Evolutionary conservation across 192 early-diverging fungal species (phyloP), one percentile per base, ranked within the genome.

Genomic region (Chytriomyces sp.): DNA sequence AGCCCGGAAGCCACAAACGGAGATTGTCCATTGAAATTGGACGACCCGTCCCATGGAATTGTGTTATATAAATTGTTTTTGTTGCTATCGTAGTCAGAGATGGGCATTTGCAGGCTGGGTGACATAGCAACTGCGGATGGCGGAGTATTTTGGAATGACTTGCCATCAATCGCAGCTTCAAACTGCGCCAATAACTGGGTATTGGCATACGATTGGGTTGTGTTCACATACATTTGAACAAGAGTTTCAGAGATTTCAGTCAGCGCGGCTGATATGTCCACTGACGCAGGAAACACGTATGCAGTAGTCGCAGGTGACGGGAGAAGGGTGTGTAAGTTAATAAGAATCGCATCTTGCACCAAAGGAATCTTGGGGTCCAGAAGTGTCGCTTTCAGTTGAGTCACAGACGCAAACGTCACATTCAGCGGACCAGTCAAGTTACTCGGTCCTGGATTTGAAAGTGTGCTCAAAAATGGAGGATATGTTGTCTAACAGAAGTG

Each of bases 41-140:
- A 5, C 2, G 66, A 58, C 3, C 54, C 66, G 25, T 69, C 66
- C 66, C 66, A 69, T 19, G 53, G 22, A 25, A 58, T 7, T 12
- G 52, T 6, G 2, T 28, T 36, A 34, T 69, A 69, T 7, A 57
- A 22, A 19, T 25, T 39, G 17, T 26, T 22, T n/a, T 22, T 1
- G 19, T 22, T 3, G 34, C 57, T 57, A 28, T 69, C 66, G 7
- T 25, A 19, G 26, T 69, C 66, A 36, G 12, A 32, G 49, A 57
- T 34, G 2, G 53, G 30, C 4, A 55, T 12, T 22, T 10, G 8
- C 5, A 69, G 7, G 8, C 8, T 8, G 19, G 26, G 49, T 19
- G 66, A 69, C 34, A 69, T 54, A 10, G 66, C 66, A 7, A 55
- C 30, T 22, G 4, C 44, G 44, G 2, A 49, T n/a, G 44, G 44